Evolutionary conservation across 2,329 filamentous ascomycete species (phyloP).

Genomic region (Berkeleyomyces basicola): DNA sequence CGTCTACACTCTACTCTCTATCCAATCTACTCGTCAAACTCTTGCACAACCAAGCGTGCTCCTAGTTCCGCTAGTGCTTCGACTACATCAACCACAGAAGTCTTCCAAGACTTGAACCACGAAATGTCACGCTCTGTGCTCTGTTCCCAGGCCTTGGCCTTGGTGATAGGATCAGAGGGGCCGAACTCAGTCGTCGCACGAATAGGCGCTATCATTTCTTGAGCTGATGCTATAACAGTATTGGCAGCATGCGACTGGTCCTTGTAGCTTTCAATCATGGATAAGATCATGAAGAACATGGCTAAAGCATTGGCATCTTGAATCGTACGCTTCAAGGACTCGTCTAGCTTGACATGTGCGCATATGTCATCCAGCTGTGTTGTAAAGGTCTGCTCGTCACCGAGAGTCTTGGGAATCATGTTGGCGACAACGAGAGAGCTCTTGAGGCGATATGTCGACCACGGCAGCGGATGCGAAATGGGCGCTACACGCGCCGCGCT

Average conservation of each 20-base stretch:
- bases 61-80: slow-evolving; percentile 31
- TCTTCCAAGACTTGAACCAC: slow-evolving; percentile 31
- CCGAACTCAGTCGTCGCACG: slow-evolving; percentile 16
- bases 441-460: slow-evolving; percentile 33
- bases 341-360: slow-evolving; percentile 15
- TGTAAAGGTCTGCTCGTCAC: slow-evolving; percentile 19
- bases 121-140: slow-evolving; percentile 24
- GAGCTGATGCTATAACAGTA: slow-evolving; percentile 21
- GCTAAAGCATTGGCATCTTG: slow-evolving; percentile 20
- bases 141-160: slow-evolving; percentile 14
- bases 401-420: slow-evolving; percentile 33
- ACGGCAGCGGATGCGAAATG: slow-evolving; percentile 32
- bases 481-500: slow-evolving; percentile 32
- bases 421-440: slow-evolving; percentile 35
- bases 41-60: slow-evolving; percentile 25
- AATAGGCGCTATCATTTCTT: slow-evolving; percentile 32
- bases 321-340: slow-evolving; percentile 11
- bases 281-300: slow-evolving; percentile 24
- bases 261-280: slow-evolving; percentile 18
- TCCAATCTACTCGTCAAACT: slow-evolving; percentile 20
- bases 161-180: neutral
- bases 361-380: neutral
- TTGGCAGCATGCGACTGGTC: slow-evolving; percentile 25
- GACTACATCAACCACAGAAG: slow-evolving; percentile 32
- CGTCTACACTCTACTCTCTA: neutral